Percentiles rank a stretch among this genome's conserved stretches.
These are phyloP conservation scores for Pseudogymnoascus sp. DNA, from an alignment of 2,329 filamentous ascomycete species.

Conservation along the genomic window DNA sequence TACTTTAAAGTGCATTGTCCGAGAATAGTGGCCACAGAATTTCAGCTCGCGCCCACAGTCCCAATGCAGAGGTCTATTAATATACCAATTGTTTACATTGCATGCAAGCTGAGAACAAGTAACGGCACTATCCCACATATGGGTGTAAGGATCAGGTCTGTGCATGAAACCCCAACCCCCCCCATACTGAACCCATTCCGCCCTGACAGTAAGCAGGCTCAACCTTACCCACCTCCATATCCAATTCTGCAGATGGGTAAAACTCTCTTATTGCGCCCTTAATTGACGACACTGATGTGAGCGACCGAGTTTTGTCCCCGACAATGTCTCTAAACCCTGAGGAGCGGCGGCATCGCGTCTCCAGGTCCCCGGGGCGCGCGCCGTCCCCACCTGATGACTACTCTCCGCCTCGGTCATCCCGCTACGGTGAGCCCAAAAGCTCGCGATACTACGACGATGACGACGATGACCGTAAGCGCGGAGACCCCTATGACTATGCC, in stretches of 20 bases:
- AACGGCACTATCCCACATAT: constrained; percentile 3
- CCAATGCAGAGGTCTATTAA: not conserved
- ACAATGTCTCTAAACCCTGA: constrained; percentile 5
- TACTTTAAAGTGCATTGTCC: not conserved
- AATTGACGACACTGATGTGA: constrained; percentile 1
- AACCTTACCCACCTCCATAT: constrained; percentile 6
- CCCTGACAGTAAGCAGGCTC: constrained; percentile 2
- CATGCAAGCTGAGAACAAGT: constrained; percentile 2
- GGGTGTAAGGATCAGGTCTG: constrained; percentile 6
- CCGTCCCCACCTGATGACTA: not conserved
- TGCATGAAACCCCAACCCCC: constrained; percentile 7
- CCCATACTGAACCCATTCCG: constrained; percentile 6
- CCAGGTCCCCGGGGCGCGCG: not conserved
- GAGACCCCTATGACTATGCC: not conserved
- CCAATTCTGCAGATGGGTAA: not conserved
- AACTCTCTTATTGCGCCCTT: not conserved
- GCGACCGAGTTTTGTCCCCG: not conserved
- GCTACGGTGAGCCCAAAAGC: constrained; percentile 1
- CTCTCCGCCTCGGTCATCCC: not conserved
- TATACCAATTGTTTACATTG: constrained; percentile 3
- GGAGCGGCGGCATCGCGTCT: not conserved
- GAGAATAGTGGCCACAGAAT: not conserved
- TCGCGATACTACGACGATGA: constrained; percentile 5
- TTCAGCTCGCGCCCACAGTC: not conserved
- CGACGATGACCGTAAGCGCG: not conserved